Evolutionary conservation across 2,329 filamentous ascomycete genomes (phyloP), one percentile per base, ranked within the genome.

Genomic region (Beauveria sp.): DNA sequence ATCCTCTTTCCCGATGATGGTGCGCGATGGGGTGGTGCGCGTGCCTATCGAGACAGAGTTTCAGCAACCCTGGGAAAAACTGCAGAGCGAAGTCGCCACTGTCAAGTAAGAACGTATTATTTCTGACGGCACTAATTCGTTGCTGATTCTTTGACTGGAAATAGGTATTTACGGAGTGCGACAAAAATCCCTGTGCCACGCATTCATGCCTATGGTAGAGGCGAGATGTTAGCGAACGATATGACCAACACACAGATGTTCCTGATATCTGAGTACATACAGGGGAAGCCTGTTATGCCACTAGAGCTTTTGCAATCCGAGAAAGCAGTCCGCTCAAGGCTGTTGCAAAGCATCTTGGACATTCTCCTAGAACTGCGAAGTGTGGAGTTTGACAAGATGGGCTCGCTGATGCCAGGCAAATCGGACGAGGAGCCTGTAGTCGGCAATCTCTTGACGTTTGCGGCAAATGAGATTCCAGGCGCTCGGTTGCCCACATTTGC

Each of bases 71-170:
- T 70, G 66, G 69, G 57, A 61, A 20, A 70, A 71, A 62, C 38
- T 71, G 22, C 56, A 65, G 45, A 70, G 67, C 46, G 68, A 71
- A 55, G 67, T 70, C 10, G 57, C 66, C 3, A 70, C 68, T 5
- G 61, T 70, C 24, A 58, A 65, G 66, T 67, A 52, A 51, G 54
- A 51, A 20, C 34, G 28, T 22, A 45, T 24, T 46, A 14, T 12
- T 14, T 12, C 4, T 24, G 9, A 47, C 12, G n/a, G 12, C 20
- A 24, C 9, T 12, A 22, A 38, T 14, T 14, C 16, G 34, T 38
- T 38, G 34, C 34, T 38, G 34, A 38, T 10, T 16, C 5, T 16
- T 24, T 47, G 2, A 9, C 24, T 8, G n/a, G 6, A 22, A n/a
- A 43, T 34, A 69, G 68, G 49, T 70, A 67, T 53, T 58, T 71